A percentile compares a stretch with the other conserved stretches of the same genome.
These are phyloP conservation scores for Acacia confusa DNA, from an alignment of 306 rosid species.

Conservation along the genomic window DNA sequence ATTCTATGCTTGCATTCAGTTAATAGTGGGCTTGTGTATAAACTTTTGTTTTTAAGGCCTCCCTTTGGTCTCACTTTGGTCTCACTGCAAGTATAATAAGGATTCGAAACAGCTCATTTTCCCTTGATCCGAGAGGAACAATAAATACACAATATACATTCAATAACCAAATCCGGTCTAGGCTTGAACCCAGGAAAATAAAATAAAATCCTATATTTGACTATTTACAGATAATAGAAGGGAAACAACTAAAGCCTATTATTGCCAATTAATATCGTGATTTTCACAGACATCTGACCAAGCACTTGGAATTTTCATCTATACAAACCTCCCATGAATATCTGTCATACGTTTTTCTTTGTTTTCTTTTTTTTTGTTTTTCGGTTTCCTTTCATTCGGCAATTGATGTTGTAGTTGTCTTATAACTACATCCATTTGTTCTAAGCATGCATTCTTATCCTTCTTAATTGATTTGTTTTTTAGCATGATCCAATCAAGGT, in stretches of 20 bases:
- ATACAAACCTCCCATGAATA: conserved; percentile 8
- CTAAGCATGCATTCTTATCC: background rate
- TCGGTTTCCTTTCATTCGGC: background rate
- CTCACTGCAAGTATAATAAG: background rate
- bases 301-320: conserved; percentile 18
- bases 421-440: background rate
- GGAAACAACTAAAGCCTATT: too few species aligned
- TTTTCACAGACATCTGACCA: too few species aligned
- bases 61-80: conserved; percentile 19
- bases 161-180: too few species aligned
- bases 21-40: background rate
- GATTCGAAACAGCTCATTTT: too few species aligned
- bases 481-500: background rate
- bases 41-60: background rate
- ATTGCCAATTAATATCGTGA: too few species aligned
- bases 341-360: conserved; percentile 8
- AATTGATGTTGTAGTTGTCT: background rate
- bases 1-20: conserved; percentile 1
- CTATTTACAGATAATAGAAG: too few species aligned
- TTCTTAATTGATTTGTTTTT: background rate
- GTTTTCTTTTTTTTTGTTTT: background rate
- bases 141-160: too few species aligned
- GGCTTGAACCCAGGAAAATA: too few species aligned
- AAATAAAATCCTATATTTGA: too few species aligned
- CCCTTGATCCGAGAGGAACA: too few species aligned